A percentile compares a stretch with the other conserved stretches of the same genome.
phyloP scores from a whole-genome alignment of 2,329 filamentous ascomycete genomes.

The Chaetomiaceae sp. region DNA sequence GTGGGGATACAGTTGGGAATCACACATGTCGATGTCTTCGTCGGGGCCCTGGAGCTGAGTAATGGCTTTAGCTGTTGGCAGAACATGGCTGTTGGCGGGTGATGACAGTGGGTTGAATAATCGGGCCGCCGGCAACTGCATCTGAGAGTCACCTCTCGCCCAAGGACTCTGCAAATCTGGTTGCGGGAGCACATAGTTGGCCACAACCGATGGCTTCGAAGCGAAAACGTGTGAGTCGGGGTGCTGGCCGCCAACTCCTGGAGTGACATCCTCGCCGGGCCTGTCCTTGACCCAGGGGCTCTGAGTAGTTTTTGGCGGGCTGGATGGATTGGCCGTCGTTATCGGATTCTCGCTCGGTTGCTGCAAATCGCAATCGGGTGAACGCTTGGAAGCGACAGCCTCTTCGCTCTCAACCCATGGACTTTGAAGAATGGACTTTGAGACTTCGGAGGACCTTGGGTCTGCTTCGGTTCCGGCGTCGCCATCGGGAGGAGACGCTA shows the following conservation, averaged over 20 bases:
- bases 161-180: conserved; percentile 18
- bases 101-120: conserved; percentile 18
- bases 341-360: background rate
- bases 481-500: background rate
- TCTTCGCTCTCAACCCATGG: conserved; percentile 7
- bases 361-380: background rate
- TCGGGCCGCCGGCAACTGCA: conserved; percentile 7
- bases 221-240: background rate
- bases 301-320: conserved; percentile 23
- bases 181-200: conserved; percentile 4
- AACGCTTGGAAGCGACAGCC: background rate
- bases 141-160: conserved; percentile 22
- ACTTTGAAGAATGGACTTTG: conserved; percentile 8
- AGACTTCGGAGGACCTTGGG: background rate
- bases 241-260: background rate
- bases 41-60: background rate
- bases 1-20: conserved; percentile 8
- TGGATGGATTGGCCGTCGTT: background rate
- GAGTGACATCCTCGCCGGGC: background rate
- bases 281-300: conserved; percentile 26
- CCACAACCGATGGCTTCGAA: conserved; percentile 3
- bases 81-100: conserved; percentile 12
- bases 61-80: conserved; percentile 5
- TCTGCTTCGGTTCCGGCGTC: background rate
- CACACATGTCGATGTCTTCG: conserved; percentile 11